Conservation (phyloP, 2,329 filamentous ascomycete genomes). For the Aureobasidium namibiae region DNA sequence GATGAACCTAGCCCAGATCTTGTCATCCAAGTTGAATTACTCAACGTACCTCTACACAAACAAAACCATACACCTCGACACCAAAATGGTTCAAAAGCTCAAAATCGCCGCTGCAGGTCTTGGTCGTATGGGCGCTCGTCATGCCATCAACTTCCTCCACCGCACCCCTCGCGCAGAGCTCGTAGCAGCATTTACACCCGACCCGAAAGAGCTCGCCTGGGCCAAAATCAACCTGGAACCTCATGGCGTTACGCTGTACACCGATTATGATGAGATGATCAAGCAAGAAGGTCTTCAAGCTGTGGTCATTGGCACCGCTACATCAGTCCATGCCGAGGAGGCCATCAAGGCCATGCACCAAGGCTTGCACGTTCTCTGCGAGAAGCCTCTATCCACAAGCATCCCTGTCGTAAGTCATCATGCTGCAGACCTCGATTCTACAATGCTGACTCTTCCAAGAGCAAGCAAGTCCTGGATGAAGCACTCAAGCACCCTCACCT, state of each 20-base stretch:
- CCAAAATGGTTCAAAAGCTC: slow-evolving; percentile 23
- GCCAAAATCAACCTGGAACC: slow-evolving; percentile 36
- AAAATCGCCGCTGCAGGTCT: slow-evolving; percentile 42
- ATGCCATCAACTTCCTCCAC: slow-evolving; percentile 42
- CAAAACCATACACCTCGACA: background rate
- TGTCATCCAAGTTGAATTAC: too few relatives aligned
- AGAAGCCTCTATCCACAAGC: slow-evolving; percentile 31
- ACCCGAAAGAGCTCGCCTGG: slow-evolving; percentile 38
- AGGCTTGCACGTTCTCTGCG: slow-evolving; percentile 30
- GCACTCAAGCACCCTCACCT: slow-evolving; percentile 29
- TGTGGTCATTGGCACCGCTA: slow-evolving; percentile 31
- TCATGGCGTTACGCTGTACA: slow-evolving; percentile 38
- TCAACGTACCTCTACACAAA: background rate
- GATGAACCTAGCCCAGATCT: background rate
- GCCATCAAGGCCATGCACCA: slow-evolving; percentile 28
- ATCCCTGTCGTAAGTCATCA: slow-evolving; percentile 12
- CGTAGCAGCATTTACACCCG: slow-evolving; percentile 43
- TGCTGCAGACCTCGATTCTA: background rate
- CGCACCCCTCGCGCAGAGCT: slow-evolving; percentile 41
- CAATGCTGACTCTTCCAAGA: background rate
- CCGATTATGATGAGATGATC: slow-evolving; percentile 41
- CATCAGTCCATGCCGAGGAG: slow-evolving; percentile 29
- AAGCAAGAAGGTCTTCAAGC: slow-evolving; percentile 33
- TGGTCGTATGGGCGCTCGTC: slow-evolving; percentile 46
- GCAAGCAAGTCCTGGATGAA: slow-evolving; percentile 25